Evolutionary conservation across 371 early-diverging fungal species (phyloP).

Genomic region (Mucor lusitanicus): DNA sequence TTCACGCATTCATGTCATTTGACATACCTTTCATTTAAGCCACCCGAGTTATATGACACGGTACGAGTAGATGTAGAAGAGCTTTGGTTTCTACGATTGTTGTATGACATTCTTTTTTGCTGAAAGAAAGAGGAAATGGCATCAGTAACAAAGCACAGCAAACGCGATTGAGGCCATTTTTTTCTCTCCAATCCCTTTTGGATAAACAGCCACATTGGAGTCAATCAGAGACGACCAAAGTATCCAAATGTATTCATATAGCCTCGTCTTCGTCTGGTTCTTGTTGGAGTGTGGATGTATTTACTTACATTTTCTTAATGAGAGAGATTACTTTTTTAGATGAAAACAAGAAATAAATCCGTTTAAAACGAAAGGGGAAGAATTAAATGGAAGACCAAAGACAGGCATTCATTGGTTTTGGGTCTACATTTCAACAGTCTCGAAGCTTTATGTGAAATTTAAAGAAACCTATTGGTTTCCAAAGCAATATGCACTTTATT

Average conservation of each 20-base stretch:
- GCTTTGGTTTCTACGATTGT: constrained; percentile 15
- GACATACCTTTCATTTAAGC: constrained; percentile 49
- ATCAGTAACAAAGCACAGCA: not conserved
- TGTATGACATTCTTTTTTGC: constrained; percentile 13
- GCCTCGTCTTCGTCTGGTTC: not conserved
- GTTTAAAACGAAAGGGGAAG: not conserved
- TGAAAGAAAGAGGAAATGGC: not conserved
- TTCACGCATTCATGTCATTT: not conserved
- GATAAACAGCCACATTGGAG: not conserved
- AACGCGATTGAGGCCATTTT: not conserved
- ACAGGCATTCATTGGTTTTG: not conserved
- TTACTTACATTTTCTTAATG: not conserved
- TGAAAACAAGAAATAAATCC: not conserved
- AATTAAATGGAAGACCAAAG: not conserved
- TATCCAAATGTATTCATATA: not conserved
- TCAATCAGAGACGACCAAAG: not conserved
- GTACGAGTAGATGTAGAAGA: constrained; percentile 13
- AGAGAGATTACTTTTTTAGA: not conserved
- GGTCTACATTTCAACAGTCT: not conserved
- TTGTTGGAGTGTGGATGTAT: not conserved
- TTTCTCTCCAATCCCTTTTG: not conserved
- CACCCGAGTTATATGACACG: constrained; percentile 31
- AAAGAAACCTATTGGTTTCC: not conserved
- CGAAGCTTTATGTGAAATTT: not conserved
- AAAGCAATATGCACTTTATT: not conserved